Percentiles rank a stretch among this genome's conserved stretches.
Conservation (phyloP, 805 yeast species). For the Lachancea sp. region DNA sequence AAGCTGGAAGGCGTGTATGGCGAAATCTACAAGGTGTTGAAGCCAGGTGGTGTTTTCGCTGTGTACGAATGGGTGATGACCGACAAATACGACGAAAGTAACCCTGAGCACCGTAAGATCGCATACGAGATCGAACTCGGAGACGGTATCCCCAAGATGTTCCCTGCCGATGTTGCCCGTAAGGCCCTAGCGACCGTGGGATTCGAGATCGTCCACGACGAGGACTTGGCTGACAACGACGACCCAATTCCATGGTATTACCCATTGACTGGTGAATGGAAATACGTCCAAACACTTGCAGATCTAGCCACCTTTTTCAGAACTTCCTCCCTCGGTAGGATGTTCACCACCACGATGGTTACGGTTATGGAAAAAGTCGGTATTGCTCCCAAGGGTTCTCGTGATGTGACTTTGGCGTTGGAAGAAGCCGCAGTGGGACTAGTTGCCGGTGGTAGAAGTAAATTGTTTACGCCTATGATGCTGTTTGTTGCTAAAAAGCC, state of each 20-base stretch:
- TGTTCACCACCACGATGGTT: constrained; percentile 71
- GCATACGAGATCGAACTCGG: constrained; percentile 98
- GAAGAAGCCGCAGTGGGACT: constrained; percentile 96
- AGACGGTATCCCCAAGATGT: constrained; percentile 99
- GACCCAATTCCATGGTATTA: constrained; percentile 96
- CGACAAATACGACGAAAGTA: constrained; percentile 78
- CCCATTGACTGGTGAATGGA: constrained; percentile 93
- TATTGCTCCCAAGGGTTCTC: constrained; percentile 87
- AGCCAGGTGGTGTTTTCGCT: constrained; percentile 97
- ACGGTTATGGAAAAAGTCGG: constrained; percentile 79
- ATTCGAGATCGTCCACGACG: constrained; percentile 66
- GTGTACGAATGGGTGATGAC: constrained; percentile 99
- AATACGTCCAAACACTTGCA: constrained; percentile 67
- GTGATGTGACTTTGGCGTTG: constrained; percentile 82
- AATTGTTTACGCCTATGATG: constrained; percentile 97
- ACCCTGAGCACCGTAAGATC: constrained; percentile 85
- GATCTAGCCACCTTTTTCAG: constrained; percentile 83
- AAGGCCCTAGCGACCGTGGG: constrained; percentile 83
- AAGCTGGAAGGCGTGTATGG: constrained; percentile 90
- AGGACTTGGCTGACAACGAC: constrained; percentile 74
- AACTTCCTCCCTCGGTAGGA: constrained; percentile 83
- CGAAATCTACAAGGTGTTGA: constrained; percentile 89
- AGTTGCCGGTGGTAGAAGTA: constrained; percentile 85
- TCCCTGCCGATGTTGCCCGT: constrained; percentile 74
- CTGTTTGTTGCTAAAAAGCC: constrained; percentile 87